Evolutionary conservation across 164 flowering plant genomes (phyloP).

Genomic region (Macadamia tetraphylla): DNA sequence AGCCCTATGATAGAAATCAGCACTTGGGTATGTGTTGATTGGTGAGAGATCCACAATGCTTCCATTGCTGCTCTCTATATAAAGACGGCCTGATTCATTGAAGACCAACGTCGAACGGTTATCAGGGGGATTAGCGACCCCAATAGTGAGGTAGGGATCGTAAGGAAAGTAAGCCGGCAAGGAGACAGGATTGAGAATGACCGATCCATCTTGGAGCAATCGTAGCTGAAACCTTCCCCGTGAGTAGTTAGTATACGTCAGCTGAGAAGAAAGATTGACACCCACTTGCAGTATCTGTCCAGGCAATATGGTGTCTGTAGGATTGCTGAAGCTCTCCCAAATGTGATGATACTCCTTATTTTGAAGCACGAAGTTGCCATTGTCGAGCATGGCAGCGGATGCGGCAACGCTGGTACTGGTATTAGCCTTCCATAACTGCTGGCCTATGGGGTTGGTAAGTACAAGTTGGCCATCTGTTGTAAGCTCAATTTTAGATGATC

Average conservation of each 20-base stretch:
- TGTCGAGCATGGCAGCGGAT: background rate
- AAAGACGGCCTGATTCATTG: background rate
- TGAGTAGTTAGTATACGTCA: background rate
- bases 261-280: background rate
- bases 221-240: background rate
- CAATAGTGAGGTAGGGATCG: background rate
- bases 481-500: constrained; percentile 11
- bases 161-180: background rate
- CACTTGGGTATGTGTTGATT: background rate
- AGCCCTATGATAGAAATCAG: background rate
- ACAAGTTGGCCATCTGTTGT: constrained; percentile 22
- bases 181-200: background rate
- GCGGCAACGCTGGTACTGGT: background rate
- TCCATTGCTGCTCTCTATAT: background rate
- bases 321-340: background rate
- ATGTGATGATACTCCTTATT: background rate
- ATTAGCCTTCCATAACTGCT: background rate
- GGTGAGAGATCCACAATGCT: background rate
- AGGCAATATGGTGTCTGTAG: background rate
- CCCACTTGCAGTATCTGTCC: background rate
- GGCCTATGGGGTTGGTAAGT: background rate
- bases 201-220: background rate
- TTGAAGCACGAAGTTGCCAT: background rate
- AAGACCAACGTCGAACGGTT: background rate
- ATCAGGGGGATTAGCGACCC: background rate